Percentiles rank a stretch among this genome's conserved stretches.
These are phyloP conservation scores for Isabelozyma gotoi DNA, from an alignment of 805 yeast genomes.

Conservation along the genomic window DNA sequence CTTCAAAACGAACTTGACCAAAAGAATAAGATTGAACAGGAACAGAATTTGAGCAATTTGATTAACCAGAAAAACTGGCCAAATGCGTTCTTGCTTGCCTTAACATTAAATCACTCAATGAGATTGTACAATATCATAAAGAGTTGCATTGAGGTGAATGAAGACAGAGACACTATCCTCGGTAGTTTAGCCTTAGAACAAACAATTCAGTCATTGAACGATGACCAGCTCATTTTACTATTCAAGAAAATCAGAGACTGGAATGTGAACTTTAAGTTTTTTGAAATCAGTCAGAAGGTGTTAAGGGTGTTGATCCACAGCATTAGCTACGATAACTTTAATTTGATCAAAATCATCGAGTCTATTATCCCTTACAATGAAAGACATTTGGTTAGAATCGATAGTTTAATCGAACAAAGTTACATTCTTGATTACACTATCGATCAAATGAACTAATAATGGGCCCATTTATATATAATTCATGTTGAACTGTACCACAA, in stretches of 20 bases:
- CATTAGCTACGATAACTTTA: conserved; percentile 60
- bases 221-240: conserved; percentile 58
- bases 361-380: conserved; percentile 85
- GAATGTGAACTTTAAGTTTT: conserved; percentile 86
- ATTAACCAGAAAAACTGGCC: conserved; percentile 78
- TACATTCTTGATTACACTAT: conserved; percentile 82
- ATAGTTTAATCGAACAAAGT: conserved; percentile 81
- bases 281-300: conserved; percentile 76
- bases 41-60: conserved; percentile 79
- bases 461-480: background rate
- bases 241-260: conserved; percentile 86
- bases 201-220: conserved; percentile 55
- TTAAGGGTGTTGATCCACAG: conserved; percentile 61
- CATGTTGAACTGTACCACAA: background rate
- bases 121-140: conserved; percentile 75
- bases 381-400: conserved; percentile 77
- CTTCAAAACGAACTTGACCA: conserved; percentile 50
- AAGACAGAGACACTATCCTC: conserved; percentile 48
- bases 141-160: conserved; percentile 52
- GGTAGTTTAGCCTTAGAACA: conserved; percentile 64
- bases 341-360: conserved; percentile 66
- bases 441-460: conserved; percentile 66
- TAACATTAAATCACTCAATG: conserved; percentile 88
- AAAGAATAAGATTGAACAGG: conserved; percentile 72
- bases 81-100: conserved; percentile 81